Base-by-base conservation (phyloP, 352 stramenopile genomes). In the Peronospora belbahrii region DNA sequence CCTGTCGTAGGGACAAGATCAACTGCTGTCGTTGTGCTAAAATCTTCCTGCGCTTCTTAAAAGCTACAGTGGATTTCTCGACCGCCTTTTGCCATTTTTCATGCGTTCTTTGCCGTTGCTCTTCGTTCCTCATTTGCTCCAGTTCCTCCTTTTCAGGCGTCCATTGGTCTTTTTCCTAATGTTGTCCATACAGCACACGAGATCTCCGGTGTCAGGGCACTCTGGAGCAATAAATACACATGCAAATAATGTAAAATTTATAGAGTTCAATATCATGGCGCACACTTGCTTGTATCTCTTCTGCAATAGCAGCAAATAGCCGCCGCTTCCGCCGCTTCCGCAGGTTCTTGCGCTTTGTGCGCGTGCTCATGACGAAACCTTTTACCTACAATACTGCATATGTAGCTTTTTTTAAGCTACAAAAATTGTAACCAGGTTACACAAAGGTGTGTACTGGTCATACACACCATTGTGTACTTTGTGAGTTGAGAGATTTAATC, bases 301-400 rank as follows among this genome's bases (percentile, higher is more conserved):
- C 66, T 22, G 68, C 27, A 22, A 93, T 61, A 7, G 58, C 49
- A 10, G 71, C 76, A 55, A 85, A 79, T 25, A 88, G 47, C 19
- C 79, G 62, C 17, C 79, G 75, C 57, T 78, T 77, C 32, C 60
- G 66, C 34, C 82, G 77, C 70, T 94, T 94, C 27, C 76, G 68
- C 33, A 63, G 27, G 58, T 94, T 94, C 74, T 91, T 94, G 28
- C 67, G 70, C 44, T 70, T 64, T 0, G 79, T 91, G 11, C 75
- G 62, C 9, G 42, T 19, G 14, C 65, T 65, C 76, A 91, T 85
- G 10, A 20, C 24, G 1, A 32, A 32, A 36, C 43, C 42, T 56
- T 5, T 14, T n/a, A 22, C 33, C 15, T 39, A 23, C 8, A 23
- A 7, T 51, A 44, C 0, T n/a, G 36, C 10, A 62, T 64, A 40